Conservation (phyloP, 225 moss, liverwort and hornwort genomes). For the Pleurozium schreberi region DNA sequence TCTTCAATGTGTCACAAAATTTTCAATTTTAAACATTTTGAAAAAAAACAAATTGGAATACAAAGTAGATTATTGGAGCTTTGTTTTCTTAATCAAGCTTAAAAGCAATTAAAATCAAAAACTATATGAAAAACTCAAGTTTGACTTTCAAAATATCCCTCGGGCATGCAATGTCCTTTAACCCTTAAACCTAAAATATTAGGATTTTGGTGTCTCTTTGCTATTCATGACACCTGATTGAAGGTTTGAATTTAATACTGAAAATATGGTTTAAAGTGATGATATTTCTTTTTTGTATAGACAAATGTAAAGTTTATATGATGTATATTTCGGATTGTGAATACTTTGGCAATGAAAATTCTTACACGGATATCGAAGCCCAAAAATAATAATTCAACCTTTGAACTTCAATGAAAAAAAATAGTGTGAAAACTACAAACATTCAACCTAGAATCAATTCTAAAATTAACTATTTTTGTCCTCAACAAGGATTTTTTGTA, state of each 20-base stretch:
- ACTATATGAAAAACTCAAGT: too few species aligned
- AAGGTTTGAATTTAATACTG: not conserved
- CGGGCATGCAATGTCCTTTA: too few species aligned
- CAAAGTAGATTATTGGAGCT: too few species aligned
- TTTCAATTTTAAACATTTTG: too few species aligned
- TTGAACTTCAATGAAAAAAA: not conserved
- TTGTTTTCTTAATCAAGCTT: too few species aligned
- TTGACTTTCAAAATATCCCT: too few species aligned
- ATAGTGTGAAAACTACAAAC: not conserved
- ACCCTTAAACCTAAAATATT: not conserved
- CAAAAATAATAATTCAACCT: not conserved
- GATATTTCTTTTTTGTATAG: not conserved
- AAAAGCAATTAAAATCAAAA: too few species aligned
- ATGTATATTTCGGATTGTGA: not conserved
- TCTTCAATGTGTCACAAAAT: too few species aligned
- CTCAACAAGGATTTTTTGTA: too few species aligned
- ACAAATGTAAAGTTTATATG: not conserved
- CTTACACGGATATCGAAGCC: rapidly evolving
- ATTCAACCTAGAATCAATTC: too few species aligned
- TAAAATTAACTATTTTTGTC: not conserved
- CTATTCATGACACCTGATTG: rapidly evolving
- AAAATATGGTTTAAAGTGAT: not conserved
- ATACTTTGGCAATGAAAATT: not conserved
- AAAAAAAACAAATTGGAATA: too few species aligned
- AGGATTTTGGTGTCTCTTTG: rapidly evolving